Evolutionary conservation across 2,329 filamentous ascomycete species (phyloP).

Genomic region (Botryotinia globosa): DNA sequence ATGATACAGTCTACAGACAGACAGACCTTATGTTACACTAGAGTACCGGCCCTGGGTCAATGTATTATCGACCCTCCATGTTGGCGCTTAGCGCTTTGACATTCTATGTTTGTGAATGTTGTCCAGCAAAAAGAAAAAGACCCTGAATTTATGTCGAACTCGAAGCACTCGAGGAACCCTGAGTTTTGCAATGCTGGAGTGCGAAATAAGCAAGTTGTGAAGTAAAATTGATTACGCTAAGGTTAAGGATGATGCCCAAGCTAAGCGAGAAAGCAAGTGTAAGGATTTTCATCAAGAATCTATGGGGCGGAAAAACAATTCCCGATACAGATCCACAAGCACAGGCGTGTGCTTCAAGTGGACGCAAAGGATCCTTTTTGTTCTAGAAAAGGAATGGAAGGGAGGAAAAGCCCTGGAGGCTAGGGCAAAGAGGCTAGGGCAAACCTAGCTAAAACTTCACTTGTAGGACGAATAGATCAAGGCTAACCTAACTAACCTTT

Average conservation of each 20-base stretch:
- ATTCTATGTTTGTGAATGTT: neutral
- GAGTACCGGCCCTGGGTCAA: neutral
- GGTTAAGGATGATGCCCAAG: constrained; percentile 6
- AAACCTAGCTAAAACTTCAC: neutral
- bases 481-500: neutral
- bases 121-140: constrained; percentile 4
- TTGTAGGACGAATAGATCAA: neutral
- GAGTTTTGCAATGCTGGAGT: neutral
- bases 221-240: neutral
- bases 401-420: neutral
- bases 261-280: constrained; percentile 15
- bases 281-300: neutral
- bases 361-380: neutral
- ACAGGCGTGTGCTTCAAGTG: constrained; percentile 1
- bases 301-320: constrained; percentile 5
- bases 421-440: neutral
- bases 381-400: constrained; percentile 15
- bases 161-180: neutral
- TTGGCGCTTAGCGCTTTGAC: neutral
- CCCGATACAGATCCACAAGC: neutral
- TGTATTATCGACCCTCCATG: neutral
- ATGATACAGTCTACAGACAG: neutral
- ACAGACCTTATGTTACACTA: constrained; percentile 4
- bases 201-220: neutral
- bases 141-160: neutral